These are phyloP conservation scores for Rubroboletus satanas DNA, from an alignment of 768 basidiomycete genomes.

Conservation along the genomic window DNA sequence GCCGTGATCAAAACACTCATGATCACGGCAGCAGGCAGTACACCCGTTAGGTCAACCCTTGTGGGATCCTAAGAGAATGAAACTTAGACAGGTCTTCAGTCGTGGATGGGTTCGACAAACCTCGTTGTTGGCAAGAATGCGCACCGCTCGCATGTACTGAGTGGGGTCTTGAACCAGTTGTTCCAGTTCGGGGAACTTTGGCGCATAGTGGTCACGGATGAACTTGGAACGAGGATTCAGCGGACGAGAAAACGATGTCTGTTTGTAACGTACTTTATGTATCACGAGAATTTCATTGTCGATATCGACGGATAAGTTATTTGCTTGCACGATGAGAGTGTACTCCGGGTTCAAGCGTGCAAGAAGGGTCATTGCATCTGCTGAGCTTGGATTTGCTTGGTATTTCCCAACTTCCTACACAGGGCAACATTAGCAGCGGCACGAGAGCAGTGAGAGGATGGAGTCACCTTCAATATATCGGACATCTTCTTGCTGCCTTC, in stretches of 20 bases:
- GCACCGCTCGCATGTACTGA: slow-evolving; percentile 90
- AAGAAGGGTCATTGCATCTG: slow-evolving; percentile 72
- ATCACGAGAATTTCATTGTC: slow-evolving; percentile 98
- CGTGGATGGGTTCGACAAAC: slow-evolving; percentile 34
- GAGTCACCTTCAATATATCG: slow-evolving; percentile 74
- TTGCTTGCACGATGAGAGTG: slow-evolving; percentile 92
- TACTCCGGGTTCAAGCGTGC: slow-evolving; percentile 94
- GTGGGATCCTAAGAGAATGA: slow-evolving; percentile 64
- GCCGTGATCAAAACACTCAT: slow-evolving; percentile 97
- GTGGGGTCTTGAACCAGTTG: slow-evolving; percentile 88
- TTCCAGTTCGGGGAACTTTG: slow-evolving; percentile 95
- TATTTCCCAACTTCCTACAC: slow-evolving; percentile 86
- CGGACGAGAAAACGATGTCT: slow-evolving; percentile 1
- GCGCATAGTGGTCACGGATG: slow-evolving; percentile 94
- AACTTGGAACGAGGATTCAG: slow-evolving; percentile 50
- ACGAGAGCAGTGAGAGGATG: neutral
- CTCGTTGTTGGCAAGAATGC: slow-evolving; percentile 80
- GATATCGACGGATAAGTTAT: slow-evolving; percentile 96
- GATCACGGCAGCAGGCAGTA: slow-evolving; percentile 84
- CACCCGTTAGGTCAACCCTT: slow-evolving; percentile 73
- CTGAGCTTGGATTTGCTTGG: slow-evolving; percentile 70
- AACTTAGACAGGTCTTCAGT: neutral
- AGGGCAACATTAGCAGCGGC: neutral
- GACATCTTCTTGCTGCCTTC: slow-evolving; percentile 83
- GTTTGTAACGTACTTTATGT: slow-evolving; percentile 64